Evolutionary conservation across 257 asterid genomes (phyloP).

Genomic region (Misopates orontium): DNA sequence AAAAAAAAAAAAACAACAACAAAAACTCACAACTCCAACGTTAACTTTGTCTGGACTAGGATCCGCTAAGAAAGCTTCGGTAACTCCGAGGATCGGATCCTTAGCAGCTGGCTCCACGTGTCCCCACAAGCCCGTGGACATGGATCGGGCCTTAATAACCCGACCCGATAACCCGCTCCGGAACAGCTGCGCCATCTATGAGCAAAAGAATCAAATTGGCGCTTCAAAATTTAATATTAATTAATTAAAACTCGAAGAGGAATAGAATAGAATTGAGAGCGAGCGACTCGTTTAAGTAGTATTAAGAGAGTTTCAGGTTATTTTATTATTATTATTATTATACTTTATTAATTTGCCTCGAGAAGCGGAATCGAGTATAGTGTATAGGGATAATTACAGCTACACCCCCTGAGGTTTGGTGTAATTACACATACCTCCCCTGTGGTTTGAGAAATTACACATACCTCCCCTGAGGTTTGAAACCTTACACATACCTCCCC

Average conservation of each 20-base stretch:
- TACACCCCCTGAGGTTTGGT: no score
- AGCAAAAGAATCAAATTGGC: no score
- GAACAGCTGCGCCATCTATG: constrained; percentile 50
- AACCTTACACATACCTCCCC: no score
- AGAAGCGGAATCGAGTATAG: constrained; percentile 3
- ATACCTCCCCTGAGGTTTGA: no score
- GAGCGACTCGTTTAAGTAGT: constrained; percentile 8
- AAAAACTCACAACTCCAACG: constrained; percentile 87
- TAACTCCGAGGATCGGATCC: constrained; percentile 98
- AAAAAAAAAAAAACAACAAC: neutral
- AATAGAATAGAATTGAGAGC: neutral
- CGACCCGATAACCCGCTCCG: constrained; percentile 49
- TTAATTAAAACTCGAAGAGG: neutral
- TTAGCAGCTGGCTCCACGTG: constrained; percentile 93
- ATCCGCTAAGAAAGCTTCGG: constrained; percentile 97
- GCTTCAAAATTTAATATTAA: no score
- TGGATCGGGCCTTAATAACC: constrained; percentile 44
- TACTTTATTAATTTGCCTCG: neutral
- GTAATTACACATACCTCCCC: no score
- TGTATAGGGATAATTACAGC: no score
- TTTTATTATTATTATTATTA: neutral
- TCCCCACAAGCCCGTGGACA: constrained; percentile 75
- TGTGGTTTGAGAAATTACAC: no score
- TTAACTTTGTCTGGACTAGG: constrained; percentile 80
- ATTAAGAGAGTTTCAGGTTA: neutral